Percentiles rank a stretch among this genome's conserved stretches.
phyloP scores from a whole-genome alignment of 1,284 basidiomycete genomes.

The Amylostereum chailletii region DNA sequence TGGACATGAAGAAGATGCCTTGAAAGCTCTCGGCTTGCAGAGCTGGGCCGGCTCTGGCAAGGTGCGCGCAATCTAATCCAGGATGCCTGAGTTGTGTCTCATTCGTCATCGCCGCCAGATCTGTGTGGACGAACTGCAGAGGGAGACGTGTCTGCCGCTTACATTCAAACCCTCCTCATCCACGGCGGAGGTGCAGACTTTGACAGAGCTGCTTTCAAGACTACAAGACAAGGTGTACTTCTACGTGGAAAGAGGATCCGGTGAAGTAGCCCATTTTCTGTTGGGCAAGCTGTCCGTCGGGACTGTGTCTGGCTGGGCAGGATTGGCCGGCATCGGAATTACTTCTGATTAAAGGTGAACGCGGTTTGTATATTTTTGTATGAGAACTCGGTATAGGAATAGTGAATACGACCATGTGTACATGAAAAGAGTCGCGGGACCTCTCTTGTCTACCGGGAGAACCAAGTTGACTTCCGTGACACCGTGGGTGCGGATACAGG shows the following conservation, averaged over 20 bases:
- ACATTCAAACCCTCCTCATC: conserved; percentile 8
- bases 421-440: no score
- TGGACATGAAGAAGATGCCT: conserved; percentile 16
- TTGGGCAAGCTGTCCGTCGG: conserved; percentile 13
- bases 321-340: conserved; percentile 18
- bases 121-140: conserved; percentile 7
- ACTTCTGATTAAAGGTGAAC: neutral
- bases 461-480: no score
- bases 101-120: conserved; percentile 5
- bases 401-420: no score
- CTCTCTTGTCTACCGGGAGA: no score
- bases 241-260: conserved; percentile 6
- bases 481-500: no score
- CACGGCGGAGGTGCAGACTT: conserved; percentile 6
- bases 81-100: neutral
- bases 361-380: neutral
- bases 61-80: conserved; percentile 3
- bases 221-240: conserved; percentile 14
- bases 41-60: conserved; percentile 1
- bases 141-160: conserved; percentile 12
- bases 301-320: conserved; percentile 15
- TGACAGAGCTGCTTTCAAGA: conserved; percentile 12
- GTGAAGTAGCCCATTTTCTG: conserved; percentile 14
- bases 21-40: conserved; percentile 16
- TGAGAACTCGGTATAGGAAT: no score